Evolutionary conservation across 306 rosid species (phyloP), one percentile per base, ranked within the genome.

Genomic region (Ceratonia siliqua): DNA sequence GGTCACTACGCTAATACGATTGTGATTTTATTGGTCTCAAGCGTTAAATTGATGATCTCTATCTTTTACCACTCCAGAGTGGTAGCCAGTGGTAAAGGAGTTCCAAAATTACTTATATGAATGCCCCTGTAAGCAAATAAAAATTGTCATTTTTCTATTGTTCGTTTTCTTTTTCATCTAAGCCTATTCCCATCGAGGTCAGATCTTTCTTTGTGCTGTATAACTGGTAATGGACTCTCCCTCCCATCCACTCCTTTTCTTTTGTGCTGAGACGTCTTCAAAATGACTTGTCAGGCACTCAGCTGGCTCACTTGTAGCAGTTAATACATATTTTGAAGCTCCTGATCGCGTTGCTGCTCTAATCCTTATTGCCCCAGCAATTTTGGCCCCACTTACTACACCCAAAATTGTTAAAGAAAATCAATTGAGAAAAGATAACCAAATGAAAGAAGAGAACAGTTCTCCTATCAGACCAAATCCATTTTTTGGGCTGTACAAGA

Each of bases 281-380:
- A 65, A 84, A 71, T 85, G 54, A 63, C 43, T 35, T 82, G 33
- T 8, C 85, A 94, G 97, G 96, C 98, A 94, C 81, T 94, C 98
- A 72, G 97, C 98, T 70, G 97, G 98, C 66, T 85, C 89, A 38
- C 87, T 89, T 76, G 85, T 88, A 33, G 98, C 97, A 48, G 87
- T 91, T 21, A 82, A 91, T 77, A 74, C 96, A 25, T 94, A 91
- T 74, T 91, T 91, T 75, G 92, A 91, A 86, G 94, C 97, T 62
- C 98, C 98, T 1, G 87, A 89, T 70, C 86, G 91, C 24, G 85
- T 94, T 80, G 96, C 96, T 78, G 97, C 97, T 78, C 48, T 94
- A 62, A 87, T 94, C 71, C 97, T 94, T 22, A 75, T 94, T 70
- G 91, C 97, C 66, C 97, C 98, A 8, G 96, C 97, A 53, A 85